Percentiles rank a stretch among this genome's conserved stretches.
phyloP scores from a whole-genome alignment of 257 asterid genomes.

The Paulownia fortunei region DNA sequence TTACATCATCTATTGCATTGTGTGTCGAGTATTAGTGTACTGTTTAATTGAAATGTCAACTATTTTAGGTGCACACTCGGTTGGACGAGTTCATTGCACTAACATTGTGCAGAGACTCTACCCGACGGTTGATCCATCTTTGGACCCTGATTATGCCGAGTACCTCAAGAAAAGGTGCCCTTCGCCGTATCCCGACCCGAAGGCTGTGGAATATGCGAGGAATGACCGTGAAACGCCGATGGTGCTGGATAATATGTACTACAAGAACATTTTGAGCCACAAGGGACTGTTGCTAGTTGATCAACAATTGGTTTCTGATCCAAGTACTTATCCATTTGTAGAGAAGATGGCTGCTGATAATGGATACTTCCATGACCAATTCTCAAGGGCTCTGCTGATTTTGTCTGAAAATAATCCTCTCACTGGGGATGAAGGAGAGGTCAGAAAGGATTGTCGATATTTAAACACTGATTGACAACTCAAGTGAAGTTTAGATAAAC shows the following conservation, averaged over 20 bases:
- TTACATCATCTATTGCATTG: too few species aligned
- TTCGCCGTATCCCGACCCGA: conserved; percentile 50
- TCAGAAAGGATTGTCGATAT: conserved; percentile 67
- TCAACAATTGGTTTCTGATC: conserved; percentile 63
- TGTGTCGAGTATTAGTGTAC: too few species aligned
- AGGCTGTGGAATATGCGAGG: conserved; percentile 60
- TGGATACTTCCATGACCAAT: conserved; percentile 67
- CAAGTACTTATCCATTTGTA: conserved; percentile 65
- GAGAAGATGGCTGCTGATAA: conserved; percentile 77
- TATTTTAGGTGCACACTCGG: conserved; percentile 71
- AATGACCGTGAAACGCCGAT: conserved; percentile 64
- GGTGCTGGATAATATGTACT: conserved; percentile 74
- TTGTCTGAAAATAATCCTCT: conserved; percentile 81
- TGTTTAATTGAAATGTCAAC: neutral
- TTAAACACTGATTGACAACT: conserved; percentile 38
- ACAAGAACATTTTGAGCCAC: conserved; percentile 60
- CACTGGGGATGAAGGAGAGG: conserved; percentile 58
- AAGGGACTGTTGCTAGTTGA: conserved; percentile 64
- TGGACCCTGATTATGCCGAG: conserved; percentile 52
- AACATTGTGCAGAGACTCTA: conserved; percentile 73
- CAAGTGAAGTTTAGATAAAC: neutral
- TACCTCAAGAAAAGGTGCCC: conserved; percentile 82
- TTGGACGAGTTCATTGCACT: conserved; percentile 77
- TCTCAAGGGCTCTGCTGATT: conserved; percentile 58
- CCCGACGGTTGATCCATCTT: conserved; percentile 66